Base-by-base conservation (phyloP, 805 yeast genomes). In the Dipodascopsis uninucleata region DNA sequence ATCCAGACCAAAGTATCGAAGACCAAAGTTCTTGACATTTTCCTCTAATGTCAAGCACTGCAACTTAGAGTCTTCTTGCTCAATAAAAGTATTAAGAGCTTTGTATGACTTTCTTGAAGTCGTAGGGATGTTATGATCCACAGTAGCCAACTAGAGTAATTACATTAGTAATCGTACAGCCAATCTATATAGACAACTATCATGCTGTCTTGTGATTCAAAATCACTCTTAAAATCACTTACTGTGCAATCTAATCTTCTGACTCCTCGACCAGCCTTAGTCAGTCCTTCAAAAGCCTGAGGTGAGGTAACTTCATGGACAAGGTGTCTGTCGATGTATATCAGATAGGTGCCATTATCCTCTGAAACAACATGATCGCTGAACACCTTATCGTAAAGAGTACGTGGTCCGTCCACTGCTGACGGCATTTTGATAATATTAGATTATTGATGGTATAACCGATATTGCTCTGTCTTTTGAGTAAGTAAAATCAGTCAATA, bases 231-330 rank as follows among this genome's bases (percentile, higher is more conserved):
- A 29, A 36, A 2, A 12, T n/a, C 7, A 45, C 56, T 5, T 37
- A 52, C 56, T 16, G 61, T 58, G 33, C 60, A 51, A 23, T 58
- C 62, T 6, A 75, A 72, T 71, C 98, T 80, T 74, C 98, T 83
- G 42, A 93, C 96, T 47, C 67, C 65, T 73, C 99, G 82, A 37
- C 83, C 85, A 12, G 97, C 96, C 61, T 80, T 83, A 53, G 74
- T 77, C 59, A 93, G 76, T 39, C 98, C 98, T 71, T 93, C 98
- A 63, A 93, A 93, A 8, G 98, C 98, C 69, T 93, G 98, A 28
- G 99, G 98, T 23, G 97, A 90, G 1, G 99, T 93, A 41, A 93
- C 99, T 71, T 93, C 98, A 67, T 93, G 98, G 39, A 93, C 96
- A 57, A 93, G 74, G 68, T 93, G 98, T 70, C 98, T 85, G 70